Conservation (phyloP, 164 flowering plant genomes). For the Vitis amurensis region DNA sequence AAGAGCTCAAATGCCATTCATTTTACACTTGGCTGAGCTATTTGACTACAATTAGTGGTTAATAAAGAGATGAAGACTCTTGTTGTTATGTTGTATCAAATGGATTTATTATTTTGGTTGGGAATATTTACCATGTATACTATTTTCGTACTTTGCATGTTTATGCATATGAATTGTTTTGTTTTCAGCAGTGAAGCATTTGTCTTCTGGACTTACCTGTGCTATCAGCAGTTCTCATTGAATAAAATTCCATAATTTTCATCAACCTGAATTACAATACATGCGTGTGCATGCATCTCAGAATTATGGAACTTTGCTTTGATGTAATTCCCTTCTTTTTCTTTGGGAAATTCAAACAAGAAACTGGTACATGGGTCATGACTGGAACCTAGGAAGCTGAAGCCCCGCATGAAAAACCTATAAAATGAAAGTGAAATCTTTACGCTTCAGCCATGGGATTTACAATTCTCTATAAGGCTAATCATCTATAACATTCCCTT, state of each 20-base stretch:
- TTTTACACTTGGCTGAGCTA: conserved; percentile 31
- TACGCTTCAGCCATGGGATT: no score
- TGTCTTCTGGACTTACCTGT: conserved; percentile 8
- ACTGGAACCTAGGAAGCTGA: no score
- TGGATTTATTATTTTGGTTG: conserved; percentile 5
- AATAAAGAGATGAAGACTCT: conserved; percentile 23
- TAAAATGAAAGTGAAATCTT: no score
- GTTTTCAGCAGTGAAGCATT: conserved; percentile 8
- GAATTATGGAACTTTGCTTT: no score
- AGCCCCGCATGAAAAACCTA: no score
- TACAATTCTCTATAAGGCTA: no score
- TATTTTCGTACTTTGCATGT: conserved; percentile 24
- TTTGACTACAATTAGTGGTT: conserved; percentile 8
- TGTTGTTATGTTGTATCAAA: conserved; percentile 16
- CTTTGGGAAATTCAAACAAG: no score
- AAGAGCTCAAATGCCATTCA: conserved; percentile 31
- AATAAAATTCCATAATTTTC: conserved; percentile 15
- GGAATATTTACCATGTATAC: conserved; percentile 16
- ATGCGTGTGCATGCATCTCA: no score
- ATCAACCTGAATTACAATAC: background rate
- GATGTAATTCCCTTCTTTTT: no score
- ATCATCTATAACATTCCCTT: no score
- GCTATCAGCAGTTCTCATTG: background rate
- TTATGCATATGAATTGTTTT: conserved; percentile 12
- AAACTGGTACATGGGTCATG: no score